Conservation (phyloP, 1,139 yeast species). For the Blastobotrys arbuscula region DNA sequence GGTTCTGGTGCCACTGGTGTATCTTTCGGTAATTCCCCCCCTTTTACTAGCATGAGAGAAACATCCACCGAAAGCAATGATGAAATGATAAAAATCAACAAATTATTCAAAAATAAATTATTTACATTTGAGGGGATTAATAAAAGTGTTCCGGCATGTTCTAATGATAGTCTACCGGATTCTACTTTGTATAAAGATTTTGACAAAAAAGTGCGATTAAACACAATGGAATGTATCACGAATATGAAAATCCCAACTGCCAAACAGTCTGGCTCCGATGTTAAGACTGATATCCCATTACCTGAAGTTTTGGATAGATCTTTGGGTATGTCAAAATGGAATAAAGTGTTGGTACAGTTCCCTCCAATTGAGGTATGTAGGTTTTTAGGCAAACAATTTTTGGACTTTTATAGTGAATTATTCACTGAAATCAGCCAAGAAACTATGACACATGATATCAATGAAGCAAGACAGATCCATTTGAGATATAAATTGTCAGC, state of each 20-base stretch:
- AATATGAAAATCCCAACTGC: neutral
- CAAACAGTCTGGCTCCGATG: neutral
- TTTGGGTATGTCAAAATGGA: constrained; percentile 14
- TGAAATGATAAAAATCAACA: neutral
- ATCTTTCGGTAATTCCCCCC: too few species aligned
- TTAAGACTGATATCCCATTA: neutral
- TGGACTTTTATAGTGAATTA: constrained; percentile 17
- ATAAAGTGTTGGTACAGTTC: constrained; percentile 16
- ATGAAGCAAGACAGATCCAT: constrained; percentile 9
- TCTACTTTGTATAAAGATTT: neutral
- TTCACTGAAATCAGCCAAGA: constrained; percentile 16
- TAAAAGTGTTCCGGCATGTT: neutral
- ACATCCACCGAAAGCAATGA: neutral
- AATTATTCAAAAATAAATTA: neutral
- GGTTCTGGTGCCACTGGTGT: too few species aligned
- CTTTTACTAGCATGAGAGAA: too few species aligned
- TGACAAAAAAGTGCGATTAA: neutral
- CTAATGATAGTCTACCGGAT: neutral
- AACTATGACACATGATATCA: neutral
- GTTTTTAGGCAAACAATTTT: constrained; percentile 16
- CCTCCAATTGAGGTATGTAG: constrained; percentile 19
- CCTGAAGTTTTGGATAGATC: constrained; percentile 1
- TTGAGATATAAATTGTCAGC: constrained; percentile 1
- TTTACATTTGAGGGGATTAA: neutral
- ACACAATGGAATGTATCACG: neutral